A percentile compares a stretch with the other conserved stretches of the same genome.
Conservation (phyloP, 2,329 filamentous ascomycete species). For the Shiraia bambusicola region DNA sequence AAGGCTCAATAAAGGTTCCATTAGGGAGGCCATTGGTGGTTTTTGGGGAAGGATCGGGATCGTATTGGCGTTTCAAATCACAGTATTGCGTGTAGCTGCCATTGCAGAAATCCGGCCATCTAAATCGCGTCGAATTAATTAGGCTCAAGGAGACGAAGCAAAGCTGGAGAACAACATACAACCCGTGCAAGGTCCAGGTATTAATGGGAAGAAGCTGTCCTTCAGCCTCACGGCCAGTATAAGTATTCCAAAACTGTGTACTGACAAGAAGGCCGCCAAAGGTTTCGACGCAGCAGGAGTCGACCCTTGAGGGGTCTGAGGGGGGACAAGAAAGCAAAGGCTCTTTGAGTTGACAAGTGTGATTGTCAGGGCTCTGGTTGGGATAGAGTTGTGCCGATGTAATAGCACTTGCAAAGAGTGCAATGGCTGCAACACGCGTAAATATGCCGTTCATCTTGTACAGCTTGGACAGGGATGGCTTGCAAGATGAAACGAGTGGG, state of each 20-base stretch:
- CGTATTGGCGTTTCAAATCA: conserved; percentile 65
- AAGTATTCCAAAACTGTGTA: conserved; percentile 67
- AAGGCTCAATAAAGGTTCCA: conserved; percentile 57
- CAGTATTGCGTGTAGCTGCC: conserved; percentile 68
- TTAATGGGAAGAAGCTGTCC: conserved; percentile 61
- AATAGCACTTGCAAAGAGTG: conserved; percentile 22
- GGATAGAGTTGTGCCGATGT: conserved; percentile 47
- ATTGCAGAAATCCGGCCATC: conserved; percentile 47
- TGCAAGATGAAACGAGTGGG: conserved; percentile 2
- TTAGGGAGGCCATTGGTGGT: conserved; percentile 60
- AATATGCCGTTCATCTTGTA: conserved; percentile 25
- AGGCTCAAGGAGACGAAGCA: no score
- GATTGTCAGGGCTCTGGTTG: conserved; percentile 55
- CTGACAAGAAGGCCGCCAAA: conserved; percentile 63
- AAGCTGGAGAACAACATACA: neutral
- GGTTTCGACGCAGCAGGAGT: conserved; percentile 67
- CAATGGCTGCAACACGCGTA: conserved; percentile 15
- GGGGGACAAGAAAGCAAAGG: conserved; percentile 39
- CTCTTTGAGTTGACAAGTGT: conserved; percentile 55
- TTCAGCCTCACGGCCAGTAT: conserved; percentile 60
- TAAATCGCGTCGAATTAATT: neutral
- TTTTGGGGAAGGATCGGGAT: conserved; percentile 62
- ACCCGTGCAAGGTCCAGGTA: conserved; percentile 61
- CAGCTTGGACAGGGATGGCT: neutral
- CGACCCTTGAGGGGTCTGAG: conserved; percentile 45